Base-by-base conservation (phyloP, 2,329 filamentous ascomycete species). In the Xylaria sp. region DNA sequence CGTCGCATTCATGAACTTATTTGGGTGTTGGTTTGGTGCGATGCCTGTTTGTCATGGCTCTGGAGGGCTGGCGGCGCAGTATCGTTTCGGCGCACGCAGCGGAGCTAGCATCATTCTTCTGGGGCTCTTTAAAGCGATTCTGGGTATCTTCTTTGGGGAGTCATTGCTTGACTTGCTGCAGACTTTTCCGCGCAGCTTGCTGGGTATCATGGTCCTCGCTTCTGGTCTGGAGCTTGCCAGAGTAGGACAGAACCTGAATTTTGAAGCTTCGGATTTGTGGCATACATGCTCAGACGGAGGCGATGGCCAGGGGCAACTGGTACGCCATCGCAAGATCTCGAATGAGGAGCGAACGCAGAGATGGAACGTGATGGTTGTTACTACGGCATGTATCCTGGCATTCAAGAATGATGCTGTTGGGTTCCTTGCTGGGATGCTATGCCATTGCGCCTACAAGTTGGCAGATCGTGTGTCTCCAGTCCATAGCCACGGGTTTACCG, bases 1-100 rank as follows among this genome's bases (percentile, higher is more conserved):
- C 57, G 90, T 97, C 3, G 87, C 88, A 0, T 69, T 79, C 1
- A 95, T 96, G 84, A 97, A 97, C 71, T 77, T 97, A 2, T 73
- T 89, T 1, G 89, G 89, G 13, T 92, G 90, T 68, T 96, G 91
- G 90, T 95, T 96, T 68, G 92, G 92, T 52, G 89, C 89, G 4
- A 97, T 71, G 94, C 94, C 93, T 2, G 86, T 94, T 3, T 97
- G 94, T 70, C 94, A 97, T 71, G 93, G 93, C 4, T 91, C 91
- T 0, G 93, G 93, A 2, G 93, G 93, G 0, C 79, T 97, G 0
- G 94, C 94, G 4, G 94, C 89, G 0, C 93, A 97, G 72, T 91
- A 91, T 72, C 86, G 91, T 3, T 97, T 97, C 67, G 93, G 93
- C 0, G 92, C 93, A 3, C 86, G 93, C 52, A 95, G 90, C 60